Evolutionary conservation across 169 alveolate species (phyloP).

Genomic region (Cryptosporidium sp.): DNA sequence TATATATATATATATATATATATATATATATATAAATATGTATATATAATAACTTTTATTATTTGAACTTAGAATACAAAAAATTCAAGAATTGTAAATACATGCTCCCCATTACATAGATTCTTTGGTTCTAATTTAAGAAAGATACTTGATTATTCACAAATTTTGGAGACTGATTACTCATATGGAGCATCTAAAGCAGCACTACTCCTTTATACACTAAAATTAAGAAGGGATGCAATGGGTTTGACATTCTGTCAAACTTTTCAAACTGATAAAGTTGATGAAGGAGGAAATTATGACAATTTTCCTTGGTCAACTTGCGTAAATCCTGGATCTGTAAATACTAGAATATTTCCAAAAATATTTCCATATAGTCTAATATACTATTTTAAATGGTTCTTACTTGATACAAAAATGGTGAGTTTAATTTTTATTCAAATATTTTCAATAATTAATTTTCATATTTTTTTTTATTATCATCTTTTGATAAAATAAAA

Average conservation of each 20-base stretch:
- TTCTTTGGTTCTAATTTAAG: conserved; percentile 50
- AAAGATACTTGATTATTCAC: conserved; percentile 49
- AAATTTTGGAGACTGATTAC: neutral
- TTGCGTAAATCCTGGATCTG: conserved; percentile 75
- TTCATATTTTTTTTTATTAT: neutral
- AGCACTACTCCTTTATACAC: conserved; percentile 56
- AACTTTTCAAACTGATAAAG: conserved; percentile 2
- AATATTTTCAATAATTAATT: neutral
- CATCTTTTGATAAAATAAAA: no score
- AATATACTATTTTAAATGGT: conserved; percentile 14
- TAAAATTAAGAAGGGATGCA: conserved; percentile 59
- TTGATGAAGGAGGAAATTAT: neutral
- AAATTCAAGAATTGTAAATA: conserved; percentile 60
- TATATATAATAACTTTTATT: neutral
- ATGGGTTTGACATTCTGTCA: conserved; percentile 49
- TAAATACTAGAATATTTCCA: conserved; percentile 29
- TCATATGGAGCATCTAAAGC: conserved; percentile 75
- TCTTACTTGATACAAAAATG: conserved; percentile 16
- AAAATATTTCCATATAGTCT: conserved; percentile 34
- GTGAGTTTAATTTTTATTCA: neutral
- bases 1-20: neutral
- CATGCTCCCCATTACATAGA: conserved; percentile 66
- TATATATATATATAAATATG: no score
- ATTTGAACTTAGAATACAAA: conserved; percentile 22
- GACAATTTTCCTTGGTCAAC: conserved; percentile 62